Percentiles rank a stretch among this genome's conserved stretches.
These are phyloP conservation scores for Lactifluus volemus DNA, from an alignment of 768 basidiomycete genomes.

Conservation along the genomic window DNA sequence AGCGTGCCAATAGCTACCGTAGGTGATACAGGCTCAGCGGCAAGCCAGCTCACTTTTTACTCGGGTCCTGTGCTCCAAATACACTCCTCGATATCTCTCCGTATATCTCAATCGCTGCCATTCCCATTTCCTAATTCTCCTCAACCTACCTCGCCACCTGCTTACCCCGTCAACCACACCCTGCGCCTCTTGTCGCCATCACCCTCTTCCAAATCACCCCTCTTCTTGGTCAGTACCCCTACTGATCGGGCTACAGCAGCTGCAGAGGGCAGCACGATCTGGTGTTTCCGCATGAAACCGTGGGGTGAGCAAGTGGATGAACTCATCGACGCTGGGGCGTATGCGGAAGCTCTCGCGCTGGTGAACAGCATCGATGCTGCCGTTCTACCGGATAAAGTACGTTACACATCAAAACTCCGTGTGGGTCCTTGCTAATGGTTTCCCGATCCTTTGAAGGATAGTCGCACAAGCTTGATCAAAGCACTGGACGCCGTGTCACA, in stretches of 20 bases:
- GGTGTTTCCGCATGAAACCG: constrained; percentile 61
- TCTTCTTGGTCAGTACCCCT: constrained; percentile 64
- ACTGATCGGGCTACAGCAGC: constrained; percentile 57
- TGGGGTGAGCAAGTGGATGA: constrained; percentile 85
- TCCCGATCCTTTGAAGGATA: constrained; percentile 32
- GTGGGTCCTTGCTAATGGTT: neutral
- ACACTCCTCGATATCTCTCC: constrained; percentile 58
- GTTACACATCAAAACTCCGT: neutral
- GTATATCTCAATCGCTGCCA: constrained; percentile 49
- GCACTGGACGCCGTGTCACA: constrained; percentile 72
- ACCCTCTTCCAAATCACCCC: constrained; percentile 41
- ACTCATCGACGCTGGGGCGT: constrained; percentile 56
- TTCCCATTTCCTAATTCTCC: constrained; percentile 47
- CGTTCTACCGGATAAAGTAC: constrained; percentile 56
- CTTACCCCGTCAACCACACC: constrained; percentile 33
- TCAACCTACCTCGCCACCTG: constrained; percentile 23
- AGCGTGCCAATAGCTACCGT: constrained; percentile 35
- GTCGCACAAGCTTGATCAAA: constrained; percentile 50
- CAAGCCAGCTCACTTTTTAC: constrained; percentile 32
- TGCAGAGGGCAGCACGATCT: constrained; percentile 69
- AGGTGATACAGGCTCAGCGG: constrained; percentile 21
- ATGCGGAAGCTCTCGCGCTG: constrained; percentile 73
- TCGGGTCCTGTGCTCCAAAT: constrained; percentile 60
- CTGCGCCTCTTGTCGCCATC: constrained; percentile 60
- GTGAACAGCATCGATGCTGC: constrained; percentile 59